phyloP scores from a whole-genome alignment of 2,329 filamentous ascomycete species.

The Escovopsis weberi region DNA sequence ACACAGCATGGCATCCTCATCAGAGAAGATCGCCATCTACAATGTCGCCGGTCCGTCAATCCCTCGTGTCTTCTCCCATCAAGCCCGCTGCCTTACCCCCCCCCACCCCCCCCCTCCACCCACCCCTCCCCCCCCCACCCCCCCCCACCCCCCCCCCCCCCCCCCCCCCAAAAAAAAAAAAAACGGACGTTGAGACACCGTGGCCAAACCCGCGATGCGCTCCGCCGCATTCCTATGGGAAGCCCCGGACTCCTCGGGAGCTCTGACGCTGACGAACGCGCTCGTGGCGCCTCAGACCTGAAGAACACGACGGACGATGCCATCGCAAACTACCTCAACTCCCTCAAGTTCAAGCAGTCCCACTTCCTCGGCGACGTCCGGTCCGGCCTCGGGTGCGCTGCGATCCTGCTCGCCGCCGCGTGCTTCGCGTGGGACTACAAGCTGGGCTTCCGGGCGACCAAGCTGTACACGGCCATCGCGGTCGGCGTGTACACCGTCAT shows the following conservation, averaged over 20 bases:
- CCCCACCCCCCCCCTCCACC: background rate
- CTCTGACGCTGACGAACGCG: background rate
- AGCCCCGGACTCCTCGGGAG: background rate
- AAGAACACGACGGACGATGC: conserved; percentile 96
- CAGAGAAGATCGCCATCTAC: conserved; percentile 49
- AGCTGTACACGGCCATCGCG: conserved; percentile 64
- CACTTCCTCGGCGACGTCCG: conserved; percentile 71
- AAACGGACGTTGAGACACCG: too few relatives aligned
- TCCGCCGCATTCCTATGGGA: background rate
- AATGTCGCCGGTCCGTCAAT: conserved; percentile 43
- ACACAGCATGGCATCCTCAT: conserved; percentile 18
- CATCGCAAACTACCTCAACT: conserved; percentile 83
- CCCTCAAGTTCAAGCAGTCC: conserved; percentile 69
- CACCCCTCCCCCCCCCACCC: too few relatives aligned
- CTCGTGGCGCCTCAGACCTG: conserved; percentile 47
- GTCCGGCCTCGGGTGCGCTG: conserved; percentile 67
- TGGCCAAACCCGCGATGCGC: background rate
- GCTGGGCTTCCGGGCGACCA: conserved; percentile 76
- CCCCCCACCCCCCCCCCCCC: too few relatives aligned
- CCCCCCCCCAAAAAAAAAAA: too few relatives aligned
- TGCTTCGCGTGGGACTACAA: conserved; percentile 90
- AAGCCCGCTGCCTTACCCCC: background rate
- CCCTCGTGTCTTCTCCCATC: background rate
- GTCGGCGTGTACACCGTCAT: conserved; percentile 67
- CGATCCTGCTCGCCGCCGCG: conserved; percentile 64